Percentiles rank a stretch among this genome's conserved stretches.
Evolutionary conservation across 2,329 filamentous ascomycete genomes (phyloP).

Genomic region (Pseudogymnoascus sp.): DNA sequence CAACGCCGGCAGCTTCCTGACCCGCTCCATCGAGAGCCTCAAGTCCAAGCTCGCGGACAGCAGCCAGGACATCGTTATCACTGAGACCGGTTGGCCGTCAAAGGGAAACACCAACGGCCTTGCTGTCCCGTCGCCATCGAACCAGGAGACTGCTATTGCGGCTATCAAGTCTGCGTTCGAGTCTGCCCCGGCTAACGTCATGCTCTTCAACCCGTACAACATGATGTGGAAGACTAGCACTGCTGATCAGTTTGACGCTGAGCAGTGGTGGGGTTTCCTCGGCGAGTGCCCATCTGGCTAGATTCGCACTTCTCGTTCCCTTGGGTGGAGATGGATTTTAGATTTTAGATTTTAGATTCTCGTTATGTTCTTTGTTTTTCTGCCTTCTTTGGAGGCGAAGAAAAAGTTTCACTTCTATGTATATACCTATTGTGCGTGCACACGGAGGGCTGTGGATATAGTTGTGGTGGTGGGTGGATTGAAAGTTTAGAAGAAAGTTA

Average conservation of each 20-base stretch:
- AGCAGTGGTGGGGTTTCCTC: conserved; percentile 69
- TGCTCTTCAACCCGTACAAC: conserved; percentile 75
- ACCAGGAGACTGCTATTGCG: conserved; percentile 58
- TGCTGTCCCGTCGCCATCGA: conserved; percentile 59
- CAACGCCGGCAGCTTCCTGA: conserved; percentile 60
- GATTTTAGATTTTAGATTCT: background rate
- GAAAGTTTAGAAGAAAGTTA: background rate
- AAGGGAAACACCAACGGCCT: conserved; percentile 55
- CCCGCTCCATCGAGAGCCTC: conserved; percentile 42
- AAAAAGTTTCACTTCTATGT: background rate
- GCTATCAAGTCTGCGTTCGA: conserved; percentile 56
- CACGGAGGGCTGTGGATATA: background rate
- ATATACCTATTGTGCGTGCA: conserved; percentile 4
- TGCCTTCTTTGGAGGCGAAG: background rate
- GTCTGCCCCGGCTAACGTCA: conserved; percentile 41
- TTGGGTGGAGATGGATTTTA: background rate
- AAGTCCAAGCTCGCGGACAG: conserved; percentile 33
- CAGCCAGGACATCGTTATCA: conserved; percentile 60
- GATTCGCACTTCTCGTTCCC: conserved; percentile 1
- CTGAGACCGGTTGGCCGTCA: conserved; percentile 79
- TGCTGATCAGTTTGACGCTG: conserved; percentile 56
- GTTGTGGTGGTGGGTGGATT: background rate
- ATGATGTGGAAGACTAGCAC: conserved; percentile 68
- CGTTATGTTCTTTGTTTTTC: background rate
- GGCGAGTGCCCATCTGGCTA: conserved; percentile 23